Base-by-base conservation (phyloP, 1,284 basidiomycete species). In the Cronartium quercuum region DNA sequence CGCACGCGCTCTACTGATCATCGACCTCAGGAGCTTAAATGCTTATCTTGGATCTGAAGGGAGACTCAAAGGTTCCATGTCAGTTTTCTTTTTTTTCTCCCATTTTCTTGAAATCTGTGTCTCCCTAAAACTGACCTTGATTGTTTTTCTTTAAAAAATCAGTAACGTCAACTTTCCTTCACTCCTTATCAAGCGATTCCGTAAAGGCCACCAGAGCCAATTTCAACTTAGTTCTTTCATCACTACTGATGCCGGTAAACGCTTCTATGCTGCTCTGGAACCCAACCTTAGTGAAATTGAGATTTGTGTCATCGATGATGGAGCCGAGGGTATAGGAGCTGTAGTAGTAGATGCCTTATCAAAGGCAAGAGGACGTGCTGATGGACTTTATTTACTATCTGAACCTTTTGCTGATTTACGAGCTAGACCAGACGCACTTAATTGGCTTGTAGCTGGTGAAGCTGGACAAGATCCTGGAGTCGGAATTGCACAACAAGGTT, bases 71-170 rank as follows among this genome's bases (percentile, higher is more conserved):
- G 71, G 65, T 1, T 75, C 71, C 10, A 75, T 75, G 71, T 75
- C 2, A 24, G 71, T 61, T 38, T 6, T 29, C 37, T 35, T 61
- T 61, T 34, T 35, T 18, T 60, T 60, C 4, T 58, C 24, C 55
- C 24, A 13, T 58, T 58, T 21, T 37, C 37, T 57, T 60, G n/a
- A 38, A 51, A 12, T 21, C 24, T n/a, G 6, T 40, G 12, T 40
- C 29, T 29, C 13, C 21, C 51, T 10, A 7, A 2, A 15, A 38
- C 47, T 37, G 37, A 58, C 21, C 13, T 55, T 55, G 6, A 67
- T 24, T 60, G 9, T 61, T 57, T 38, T 47, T 12, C 84, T 86
- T 77, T 86, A 87, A 5, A 13, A 35, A 9, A 42, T 29, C 47
- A 63, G 71, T 60, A 79, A 79, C 62, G 76, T 79, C 60, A 76